Evolutionary conservation across 495 filamentous ascomycete species (phyloP).

Genomic region (Penicillium pancosmium): DNA sequence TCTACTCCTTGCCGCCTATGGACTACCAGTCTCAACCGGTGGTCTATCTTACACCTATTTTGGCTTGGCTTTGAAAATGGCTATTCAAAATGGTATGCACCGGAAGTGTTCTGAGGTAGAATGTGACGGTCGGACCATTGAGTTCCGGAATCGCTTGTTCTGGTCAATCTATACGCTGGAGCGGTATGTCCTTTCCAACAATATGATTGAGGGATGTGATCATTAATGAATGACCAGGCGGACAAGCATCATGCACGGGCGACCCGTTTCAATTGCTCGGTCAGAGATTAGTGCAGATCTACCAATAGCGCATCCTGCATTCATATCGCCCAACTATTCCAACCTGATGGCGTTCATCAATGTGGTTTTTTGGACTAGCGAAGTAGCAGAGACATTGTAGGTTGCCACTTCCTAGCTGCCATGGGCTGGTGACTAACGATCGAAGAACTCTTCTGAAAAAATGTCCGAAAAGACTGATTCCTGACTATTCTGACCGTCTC

Average conservation of each 20-base stretch:
- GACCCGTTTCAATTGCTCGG: conserved; percentile 42
- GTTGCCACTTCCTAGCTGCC: conserved; percentile 1
- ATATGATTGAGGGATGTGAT: not conserved
- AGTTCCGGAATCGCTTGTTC: conserved; percentile 49
- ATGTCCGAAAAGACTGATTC: conserved; percentile 38
- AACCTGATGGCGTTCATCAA: conserved; percentile 46
- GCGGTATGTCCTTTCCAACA: conserved; percentile 25
- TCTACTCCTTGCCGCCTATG: conserved; percentile 48
- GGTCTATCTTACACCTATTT: conserved; percentile 53
- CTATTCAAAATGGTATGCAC: conserved; percentile 55
- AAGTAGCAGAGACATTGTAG: conserved; percentile 47
- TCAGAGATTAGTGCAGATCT: conserved; percentile 48
- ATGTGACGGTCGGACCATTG: conserved; percentile 37
- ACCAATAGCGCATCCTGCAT: conserved; percentile 36
- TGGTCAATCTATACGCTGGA: conserved; percentile 52
- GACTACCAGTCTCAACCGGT: conserved; percentile 47
- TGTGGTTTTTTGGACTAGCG: conserved; percentile 42
- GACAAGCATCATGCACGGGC: conserved; percentile 46
- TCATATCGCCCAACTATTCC: conserved; percentile 39
- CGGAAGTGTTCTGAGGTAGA: conserved; percentile 44
- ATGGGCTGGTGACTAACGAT: not conserved
- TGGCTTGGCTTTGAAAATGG: conserved; percentile 50
- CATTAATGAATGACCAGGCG: conserved; percentile 16
- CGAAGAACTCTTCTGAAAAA: conserved; percentile 31
- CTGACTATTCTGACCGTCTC: conserved; percentile 41